Evolutionary conservation across 768 basidiomycete genomes (phyloP).

Genomic region (Trametes cubensis): DNA sequence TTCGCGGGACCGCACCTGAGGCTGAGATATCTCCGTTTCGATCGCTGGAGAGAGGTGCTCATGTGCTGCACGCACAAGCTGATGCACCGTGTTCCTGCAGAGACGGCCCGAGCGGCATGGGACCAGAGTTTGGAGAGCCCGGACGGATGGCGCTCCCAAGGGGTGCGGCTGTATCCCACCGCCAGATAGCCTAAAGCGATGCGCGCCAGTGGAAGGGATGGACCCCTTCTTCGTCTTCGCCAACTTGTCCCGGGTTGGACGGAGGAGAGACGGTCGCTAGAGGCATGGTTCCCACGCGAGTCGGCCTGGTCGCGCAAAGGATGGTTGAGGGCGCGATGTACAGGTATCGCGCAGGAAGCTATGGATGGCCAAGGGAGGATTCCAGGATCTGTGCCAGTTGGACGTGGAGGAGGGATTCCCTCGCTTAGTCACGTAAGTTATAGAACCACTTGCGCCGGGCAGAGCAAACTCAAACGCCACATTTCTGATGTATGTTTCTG

Average conservation of each 20-base stretch:
- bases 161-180: neutral
- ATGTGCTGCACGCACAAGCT: neutral
- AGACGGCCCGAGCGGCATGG: slow-evolving; percentile 21
- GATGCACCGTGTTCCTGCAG: neutral
- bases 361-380: neutral
- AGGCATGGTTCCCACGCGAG: slow-evolving; percentile 2
- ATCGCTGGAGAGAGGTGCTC: neutral
- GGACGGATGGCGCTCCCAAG: slow-evolving; percentile 14
- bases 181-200: slow-evolving; percentile 27
- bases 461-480: slow-evolving; percentile 28
- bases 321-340: neutral
- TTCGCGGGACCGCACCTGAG: slow-evolving; percentile 22
- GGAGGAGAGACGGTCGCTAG: slow-evolving; percentile 12
- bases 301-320: neutral
- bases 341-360: neutral
- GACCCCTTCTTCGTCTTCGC: slow-evolving; percentile 10
- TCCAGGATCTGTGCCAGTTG: slow-evolving; percentile 10
- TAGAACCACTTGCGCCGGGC: slow-evolving; percentile 12
- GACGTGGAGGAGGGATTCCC: slow-evolving; percentile 17
- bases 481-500: slow-evolving; percentile 26
- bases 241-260: slow-evolving; percentile 11
- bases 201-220: slow-evolving; percentile 13
- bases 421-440: slow-evolving; percentile 21
- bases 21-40: slow-evolving; percentile 18
- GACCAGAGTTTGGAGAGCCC: neutral